These are phyloP conservation scores for Pisolithus microcarpus DNA, from an alignment of 768 basidiomycete species.

Conservation along the genomic window DNA sequence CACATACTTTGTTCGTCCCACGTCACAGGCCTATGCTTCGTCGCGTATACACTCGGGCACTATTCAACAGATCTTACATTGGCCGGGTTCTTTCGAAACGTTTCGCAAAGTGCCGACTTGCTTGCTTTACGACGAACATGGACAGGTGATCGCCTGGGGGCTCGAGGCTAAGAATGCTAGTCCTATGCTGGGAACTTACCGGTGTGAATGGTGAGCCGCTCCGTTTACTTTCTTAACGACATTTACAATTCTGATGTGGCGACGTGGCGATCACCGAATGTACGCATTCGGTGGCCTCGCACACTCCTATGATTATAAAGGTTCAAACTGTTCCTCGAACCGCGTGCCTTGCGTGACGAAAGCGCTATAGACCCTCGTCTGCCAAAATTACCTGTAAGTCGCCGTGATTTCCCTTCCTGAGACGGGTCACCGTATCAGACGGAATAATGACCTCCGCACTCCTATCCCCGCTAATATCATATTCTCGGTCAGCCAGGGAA, in stretches of 20 bases:
- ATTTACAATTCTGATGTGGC: background rate
- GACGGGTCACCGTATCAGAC: background rate
- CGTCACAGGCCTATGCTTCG: slow-evolving; percentile 72
- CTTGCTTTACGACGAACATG: slow-evolving; percentile 69
- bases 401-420: background rate
- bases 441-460: too few relatives aligned
- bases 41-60: slow-evolving; percentile 73
- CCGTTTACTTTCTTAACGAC: background rate
- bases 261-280: background rate
- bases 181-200: slow-evolving; percentile 55
- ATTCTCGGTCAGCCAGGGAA: slow-evolving; percentile 53
- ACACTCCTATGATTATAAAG: slow-evolving; percentile 20
- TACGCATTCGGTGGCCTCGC: background rate
- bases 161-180: slow-evolving; percentile 79
- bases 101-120: slow-evolving; percentile 86
- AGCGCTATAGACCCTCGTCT: slow-evolving; percentile 67
- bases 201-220: slow-evolving; percentile 44
- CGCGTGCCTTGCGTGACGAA: slow-evolving; percentile 69
- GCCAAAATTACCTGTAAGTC: slow-evolving; percentile 67
- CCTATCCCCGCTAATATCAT: background rate
- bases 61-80: slow-evolving; percentile 78
- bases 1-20: background rate
- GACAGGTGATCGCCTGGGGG: slow-evolving; percentile 76
- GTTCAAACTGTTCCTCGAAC: slow-evolving; percentile 88
- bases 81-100: slow-evolving; percentile 82